Conservation (phyloP, 1,284 basidiomycete species). For the Wolfiporia cocos region DNA sequence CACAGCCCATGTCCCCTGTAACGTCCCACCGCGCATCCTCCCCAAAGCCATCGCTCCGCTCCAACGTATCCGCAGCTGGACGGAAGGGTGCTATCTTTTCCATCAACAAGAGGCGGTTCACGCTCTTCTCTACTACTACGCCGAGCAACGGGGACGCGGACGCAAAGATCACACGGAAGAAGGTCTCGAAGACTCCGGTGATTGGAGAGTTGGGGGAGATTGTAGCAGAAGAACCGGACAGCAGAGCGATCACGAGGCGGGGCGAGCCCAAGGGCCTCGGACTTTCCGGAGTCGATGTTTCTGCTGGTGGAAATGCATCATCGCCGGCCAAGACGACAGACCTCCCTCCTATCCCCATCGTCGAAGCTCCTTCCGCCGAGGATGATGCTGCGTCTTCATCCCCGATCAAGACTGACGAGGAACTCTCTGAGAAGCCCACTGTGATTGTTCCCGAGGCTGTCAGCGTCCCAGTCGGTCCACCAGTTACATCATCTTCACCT, state of each 20-base stretch:
- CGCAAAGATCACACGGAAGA: slow-evolving; percentile 25
- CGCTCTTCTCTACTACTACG: slow-evolving; percentile 38
- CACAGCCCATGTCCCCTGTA: slow-evolving; percentile 9
- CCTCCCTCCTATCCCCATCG: slow-evolving; percentile 23
- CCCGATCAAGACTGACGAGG: slow-evolving; percentile 18
- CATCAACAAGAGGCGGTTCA: slow-evolving; percentile 50
- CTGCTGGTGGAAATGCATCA: no score
- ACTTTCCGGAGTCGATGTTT: slow-evolving; percentile 1
- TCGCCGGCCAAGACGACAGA: slow-evolving; percentile 10
- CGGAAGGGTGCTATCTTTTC: slow-evolving; percentile 35
- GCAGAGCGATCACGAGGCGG: slow-evolving; percentile 13
- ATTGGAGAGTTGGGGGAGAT: slow-evolving; percentile 66
- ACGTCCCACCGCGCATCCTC: slow-evolving; percentile 30
- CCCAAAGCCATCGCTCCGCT: slow-evolving; percentile 43
- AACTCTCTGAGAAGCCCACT: slow-evolving; percentile 14
- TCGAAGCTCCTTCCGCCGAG: no score
- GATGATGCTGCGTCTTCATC: no score
- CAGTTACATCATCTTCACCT: no score
- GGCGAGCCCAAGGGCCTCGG: slow-evolving; percentile 15
- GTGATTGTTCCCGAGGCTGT: slow-evolving; percentile 12
- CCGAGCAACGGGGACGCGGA: slow-evolving; percentile 9
- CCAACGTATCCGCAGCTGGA: slow-evolving; percentile 31
- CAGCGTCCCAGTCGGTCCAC: slow-evolving; percentile 5
- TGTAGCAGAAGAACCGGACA: slow-evolving; percentile 43
- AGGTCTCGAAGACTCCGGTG: slow-evolving; percentile 27